Base-by-base conservation (phyloP, 78 protist genomes). In the Pelomyxa schiedti region DNA sequence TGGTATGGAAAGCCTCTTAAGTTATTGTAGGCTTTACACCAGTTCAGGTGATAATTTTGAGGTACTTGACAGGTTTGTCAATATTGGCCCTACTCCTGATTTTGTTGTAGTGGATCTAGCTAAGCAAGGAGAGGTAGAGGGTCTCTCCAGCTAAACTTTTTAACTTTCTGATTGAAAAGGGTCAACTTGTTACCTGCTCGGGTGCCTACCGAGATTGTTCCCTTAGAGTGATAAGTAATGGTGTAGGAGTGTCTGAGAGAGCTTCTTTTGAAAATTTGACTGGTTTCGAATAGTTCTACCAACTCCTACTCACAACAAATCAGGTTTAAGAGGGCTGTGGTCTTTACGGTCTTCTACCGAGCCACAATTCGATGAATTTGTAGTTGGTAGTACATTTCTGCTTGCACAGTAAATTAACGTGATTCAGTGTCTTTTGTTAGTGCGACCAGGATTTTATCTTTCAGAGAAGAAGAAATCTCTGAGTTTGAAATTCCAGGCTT, bases 61-160 rank as follows among this genome's bases (percentile, higher is more conserved):
- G 0, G 66, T 81, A 7, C 30, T 89, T 0, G 93, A 89, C 28
- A 7, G 70, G 2, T 88, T 41, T 76, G 42, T 77, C 35, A 94
- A 94, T 76, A 66, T 94, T 22, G 97, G 96, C 0, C 96, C 97
- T 6, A 90, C 92, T 16, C 30, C 40, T 9, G 94, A 92, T 58
- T 66, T 91, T 28, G 71, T 79, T 40, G 80, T 91, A 0, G 89
- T 94, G 0, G 95, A 90, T 66, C 66, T 75, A 22, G 94, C 88
- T 32, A 75, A 81, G 35, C 90, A 91, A 39, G 97, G 97, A 22
- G 91, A n/a, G n/a, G n/a, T n/a, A n/a, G n/a, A n/a, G n/a, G n/a
- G n/a, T n/a, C n/a, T n/a, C n/a, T n/a, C n/a, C n/a, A n/a, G n/a
- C n/a, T n/a, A n/a, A n/a, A n/a, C n/a, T n/a, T n/a, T n/a, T n/a